Percentiles rank a stretch among this genome's conserved stretches.
Conservation (phyloP, 1,284 basidiomycete genomes). For the Lignosus rhinocerotis region DNA sequence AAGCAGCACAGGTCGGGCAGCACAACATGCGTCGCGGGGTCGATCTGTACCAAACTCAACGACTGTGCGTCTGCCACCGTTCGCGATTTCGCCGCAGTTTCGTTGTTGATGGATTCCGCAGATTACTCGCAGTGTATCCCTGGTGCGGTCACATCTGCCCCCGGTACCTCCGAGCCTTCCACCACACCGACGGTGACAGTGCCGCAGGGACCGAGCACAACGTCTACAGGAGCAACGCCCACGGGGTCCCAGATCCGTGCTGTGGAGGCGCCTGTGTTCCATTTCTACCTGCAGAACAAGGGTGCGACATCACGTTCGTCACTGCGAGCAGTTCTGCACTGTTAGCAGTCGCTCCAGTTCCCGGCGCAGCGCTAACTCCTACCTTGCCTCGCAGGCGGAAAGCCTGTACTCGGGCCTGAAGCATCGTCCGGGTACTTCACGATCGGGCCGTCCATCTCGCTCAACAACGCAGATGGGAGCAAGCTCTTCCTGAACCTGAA, state of each 20-base stretch:
- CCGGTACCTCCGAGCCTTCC: slow-evolving; percentile 24
- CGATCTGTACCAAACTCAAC: slow-evolving; percentile 45
- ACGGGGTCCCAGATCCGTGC: slow-evolving; percentile 57
- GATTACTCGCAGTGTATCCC: slow-evolving; percentile 56
- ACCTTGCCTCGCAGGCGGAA: slow-evolving; percentile 37
- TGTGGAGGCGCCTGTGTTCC: slow-evolving; percentile 54
- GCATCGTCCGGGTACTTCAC: slow-evolving; percentile 52
- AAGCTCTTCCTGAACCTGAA: slow-evolving; percentile 51
- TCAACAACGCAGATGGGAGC: slow-evolving; percentile 41
- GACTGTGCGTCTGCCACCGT: slow-evolving; percentile 36
- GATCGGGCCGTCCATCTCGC: slow-evolving; percentile 47
- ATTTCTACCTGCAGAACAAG: slow-evolving; percentile 56
- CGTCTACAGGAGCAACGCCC: slow-evolving; percentile 43
- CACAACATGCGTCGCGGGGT: slow-evolving; percentile 48
- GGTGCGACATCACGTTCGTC: slow-evolving; percentile 34
- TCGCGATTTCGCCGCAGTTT: neutral
- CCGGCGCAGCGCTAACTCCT: slow-evolving; percentile 15
- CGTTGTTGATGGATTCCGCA: slow-evolving; percentile 24
- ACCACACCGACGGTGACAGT: slow-evolving; percentile 37
- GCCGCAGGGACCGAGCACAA: slow-evolving; percentile 36
- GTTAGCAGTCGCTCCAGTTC: neutral
- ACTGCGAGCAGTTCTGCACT: neutral
- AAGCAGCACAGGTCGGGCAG: slow-evolving; percentile 41
- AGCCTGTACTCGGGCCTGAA: slow-evolving; percentile 55
- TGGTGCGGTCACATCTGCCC: slow-evolving; percentile 26